Conservation (phyloP, 2,329 filamentous ascomycete species). For the Verticillium alfalfae region DNA sequence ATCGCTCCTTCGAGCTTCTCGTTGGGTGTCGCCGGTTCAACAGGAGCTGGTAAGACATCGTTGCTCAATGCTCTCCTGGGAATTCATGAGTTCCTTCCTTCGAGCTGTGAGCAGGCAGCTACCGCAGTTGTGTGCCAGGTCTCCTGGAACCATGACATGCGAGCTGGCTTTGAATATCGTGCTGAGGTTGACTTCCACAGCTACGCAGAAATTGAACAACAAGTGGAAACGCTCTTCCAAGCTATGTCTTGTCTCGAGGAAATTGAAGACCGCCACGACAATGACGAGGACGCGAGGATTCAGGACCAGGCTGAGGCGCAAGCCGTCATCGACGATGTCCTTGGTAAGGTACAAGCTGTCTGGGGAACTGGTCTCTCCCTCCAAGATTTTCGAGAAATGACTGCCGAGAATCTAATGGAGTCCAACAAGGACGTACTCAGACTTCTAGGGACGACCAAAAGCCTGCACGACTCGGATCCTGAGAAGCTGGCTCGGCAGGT, state of each 20-base stretch:
- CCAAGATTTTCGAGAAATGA: slow-evolving; percentile 3
- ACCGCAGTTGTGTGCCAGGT: slow-evolving; percentile 20
- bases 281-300: slow-evolving; percentile 9
- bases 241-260: slow-evolving; percentile 3
- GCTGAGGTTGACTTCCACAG: slow-evolving; percentile 17
- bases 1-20: slow-evolving; percentile 10
- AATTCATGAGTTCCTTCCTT: slow-evolving; percentile 19
- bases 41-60: slow-evolving; percentile 20
- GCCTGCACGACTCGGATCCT: slow-evolving; percentile 1
- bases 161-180: slow-evolving; percentile 7
- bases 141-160: slow-evolving; percentile 16
- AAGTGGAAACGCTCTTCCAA: slow-evolving; percentile 12
- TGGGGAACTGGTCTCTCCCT: slow-evolving; percentile 11
- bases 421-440: slow-evolving; percentile 2
- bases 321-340: slow-evolving; percentile 2
- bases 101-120: slow-evolving; percentile 18
- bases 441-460: background rate
- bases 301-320: slow-evolving; percentile 1
- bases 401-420: slow-evolving; percentile 7
- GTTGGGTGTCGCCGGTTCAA: slow-evolving; percentile 18
- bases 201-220: slow-evolving; percentile 3
- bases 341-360: slow-evolving; percentile 15
- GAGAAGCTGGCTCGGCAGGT: slow-evolving; percentile 9
- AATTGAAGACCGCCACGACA: slow-evolving; percentile 2
- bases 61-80: slow-evolving; percentile 12